Evolutionary conservation across 83 land plant species (phyloP), one percentile per base, ranked within the genome.

Genomic region (Picea abies): DNA sequence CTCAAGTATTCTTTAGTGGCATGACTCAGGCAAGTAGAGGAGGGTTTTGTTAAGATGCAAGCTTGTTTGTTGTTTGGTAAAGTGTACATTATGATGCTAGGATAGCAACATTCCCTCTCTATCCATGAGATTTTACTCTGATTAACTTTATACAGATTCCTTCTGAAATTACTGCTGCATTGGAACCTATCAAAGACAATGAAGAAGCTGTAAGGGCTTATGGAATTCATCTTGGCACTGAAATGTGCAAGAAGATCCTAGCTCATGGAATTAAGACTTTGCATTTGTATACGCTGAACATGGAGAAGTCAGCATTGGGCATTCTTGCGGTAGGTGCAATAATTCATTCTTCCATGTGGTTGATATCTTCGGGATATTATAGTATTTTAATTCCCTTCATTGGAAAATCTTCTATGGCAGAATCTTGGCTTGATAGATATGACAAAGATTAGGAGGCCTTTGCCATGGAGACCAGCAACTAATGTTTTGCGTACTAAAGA

Each of bases 131-230:
- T 47, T 22, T 73, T 73, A 47, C 56, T 73, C 4, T n/a, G 11
- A 20, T 41, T 19, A n/a, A 73, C 26, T 44, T 49, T 26, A 41
- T 82, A 12, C 82, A 97, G 96, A 89, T 97, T 63, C 99, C 99
- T 63, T 81, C 88, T 78, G 99, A 97, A 79, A 83, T 97, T 25
- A 91, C 81, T 14, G 92, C 94, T 82, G 96, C 98, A 67, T 85
- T 97, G 84, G 99, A 96, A 82, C 94, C 96, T 60, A 97, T 97
- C 78, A 97, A 97, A 84, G 98, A 97, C 82, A 94, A 97, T 87
- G 97, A 96, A n/a, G 97, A 95, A 84, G 99, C 99, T 66, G 98
- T 97, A 58, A 87, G 81, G 79, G 94, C 93, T 8, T 97, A 32
- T 90, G 98, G 97, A 67, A 90, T 97, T 75, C 97, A 97, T 84